Evolutionary conservation across 192 early-diverging fungal genomes (phyloP), one percentile per base, ranked within the genome.

Genomic region (Coemansia sp.): DNA sequence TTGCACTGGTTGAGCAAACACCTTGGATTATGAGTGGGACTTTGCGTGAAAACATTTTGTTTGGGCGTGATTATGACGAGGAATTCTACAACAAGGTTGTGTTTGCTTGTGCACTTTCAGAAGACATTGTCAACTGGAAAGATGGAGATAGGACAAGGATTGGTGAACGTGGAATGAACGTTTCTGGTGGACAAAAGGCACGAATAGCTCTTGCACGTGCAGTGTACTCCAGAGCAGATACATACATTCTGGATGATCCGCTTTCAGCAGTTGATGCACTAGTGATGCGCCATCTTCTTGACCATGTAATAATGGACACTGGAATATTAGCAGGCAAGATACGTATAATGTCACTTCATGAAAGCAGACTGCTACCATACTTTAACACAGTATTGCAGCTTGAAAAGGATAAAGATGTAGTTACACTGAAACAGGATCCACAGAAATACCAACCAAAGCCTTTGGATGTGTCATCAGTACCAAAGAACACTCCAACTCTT

Each of bases 171-270:
- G 69, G 83, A 9, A 68, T 82, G 10, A 86, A 76, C 23, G 63
- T 89, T 11, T 89, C 75, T 15, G 90, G 92, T 13, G 95, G 94
- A 1, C 96, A 98, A 83, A 92, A 93, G 65, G 91, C 93, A 52
- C 84, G 95, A 3, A 81, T 97, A 61, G 89, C 90, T 40, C 64
- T 97, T 16, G 95, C 95, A 0, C 85, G 96, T 9, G 78, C 90
- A 1, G 77, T 93, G 0, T 95, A 97, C 76, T 84, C 73, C 9
- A 80, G 89, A 60, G 81, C 89, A 9, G 93, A 94, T 43, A 89
- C 94, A 49, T 85, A 91, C 9, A 73, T 96, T 1, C 64, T 96
- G 7, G 94, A 96, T 65, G 95, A 96, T 57, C 93, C 93, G 5
- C 77, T 98, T 49, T 88, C 87, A 56, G 94, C 93, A 16, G 92